phyloP scores from a whole-genome alignment of 805 yeast genomes.

The Nakazawaea ambrosiae region DNA sequence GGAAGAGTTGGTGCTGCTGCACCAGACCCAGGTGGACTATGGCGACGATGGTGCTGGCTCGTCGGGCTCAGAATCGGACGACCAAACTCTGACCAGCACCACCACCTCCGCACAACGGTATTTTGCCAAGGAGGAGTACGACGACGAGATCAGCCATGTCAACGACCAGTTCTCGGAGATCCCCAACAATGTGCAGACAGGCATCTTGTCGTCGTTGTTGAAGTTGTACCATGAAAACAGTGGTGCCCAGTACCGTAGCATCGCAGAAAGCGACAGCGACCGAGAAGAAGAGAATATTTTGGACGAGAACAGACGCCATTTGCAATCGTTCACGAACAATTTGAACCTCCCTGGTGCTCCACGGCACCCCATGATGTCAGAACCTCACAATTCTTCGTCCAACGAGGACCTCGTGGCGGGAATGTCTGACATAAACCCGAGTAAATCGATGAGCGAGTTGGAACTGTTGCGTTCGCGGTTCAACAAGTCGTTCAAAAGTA shows the following conservation, averaged over 20 bases:
- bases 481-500: conserved; percentile 3
- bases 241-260: conserved; percentile 25
- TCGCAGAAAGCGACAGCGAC: too few species aligned
- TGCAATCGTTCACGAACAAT: too few species aligned
- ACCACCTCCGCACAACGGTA: not conserved
- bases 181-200: conserved; percentile 36
- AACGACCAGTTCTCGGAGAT: conserved; percentile 26
- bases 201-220: conserved; percentile 36
- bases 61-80: too few species aligned
- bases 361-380: too few species aligned
- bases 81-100: not conserved
- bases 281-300: not conserved
- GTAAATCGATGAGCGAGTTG: conserved; percentile 1
- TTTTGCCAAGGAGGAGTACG: conserved; percentile 7
- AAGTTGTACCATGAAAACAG: conserved; percentile 26
- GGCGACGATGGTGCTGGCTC: not conserved
- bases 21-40: not conserved
- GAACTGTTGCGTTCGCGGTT: conserved; percentile 3
- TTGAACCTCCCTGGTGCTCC: too few species aligned
- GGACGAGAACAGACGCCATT: not conserved
- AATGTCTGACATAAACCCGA: conserved; percentile 1
- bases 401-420: not conserved
- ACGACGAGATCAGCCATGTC: conserved; percentile 14
- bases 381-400: too few species aligned
- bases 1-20: conserved; percentile 3